A percentile compares a stretch with the other conserved stretches of the same genome.
Evolutionary conservation across 495 filamentous ascomycete species (phyloP).

Genomic region (Jackrogersella minutella): DNA sequence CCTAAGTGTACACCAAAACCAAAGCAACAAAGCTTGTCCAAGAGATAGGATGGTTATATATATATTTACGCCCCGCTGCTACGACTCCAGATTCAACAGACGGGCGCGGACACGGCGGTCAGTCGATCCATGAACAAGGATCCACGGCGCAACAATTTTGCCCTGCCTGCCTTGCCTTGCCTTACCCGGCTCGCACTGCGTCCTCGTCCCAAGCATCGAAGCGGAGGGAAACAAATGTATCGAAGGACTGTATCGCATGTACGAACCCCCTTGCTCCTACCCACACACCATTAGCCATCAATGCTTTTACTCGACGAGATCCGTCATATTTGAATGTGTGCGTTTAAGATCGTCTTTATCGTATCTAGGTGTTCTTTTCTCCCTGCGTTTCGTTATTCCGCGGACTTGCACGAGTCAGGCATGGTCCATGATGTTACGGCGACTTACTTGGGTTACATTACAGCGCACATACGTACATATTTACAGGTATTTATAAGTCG

Average conservation of each 20-base stretch:
- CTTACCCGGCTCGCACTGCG: conserved; percentile 3
- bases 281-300: conserved; percentile 16
- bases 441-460: conserved; percentile 26
- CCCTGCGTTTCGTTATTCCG: conserved; percentile 4
- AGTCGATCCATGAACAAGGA: conserved; percentile 24
- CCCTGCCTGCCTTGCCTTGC: conserved; percentile 12
- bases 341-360: conserved; percentile 31
- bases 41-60: too few relatives aligned
- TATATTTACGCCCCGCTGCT: background rate
- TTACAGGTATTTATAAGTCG: conserved; percentile 6
- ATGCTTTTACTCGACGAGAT: conserved; percentile 11
- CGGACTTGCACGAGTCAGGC: conserved; percentile 33
- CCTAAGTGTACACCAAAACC: background rate
- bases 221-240: background rate
- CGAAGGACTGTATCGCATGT: conserved; percentile 3
- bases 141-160: conserved; percentile 4
- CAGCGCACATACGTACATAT: conserved; percentile 7
- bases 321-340: conserved; percentile 16
- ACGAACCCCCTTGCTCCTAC: conserved; percentile 12
- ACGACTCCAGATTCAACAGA: conserved; percentile 1
- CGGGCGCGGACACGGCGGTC: conserved; percentile 26
- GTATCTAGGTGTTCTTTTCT: background rate
- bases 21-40: background rate
- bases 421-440: conserved; percentile 14
- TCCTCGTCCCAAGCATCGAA: background rate